Evolutionary conservation across 768 basidiomycete species (phyloP).

Genomic region (Panus rudis): DNA sequence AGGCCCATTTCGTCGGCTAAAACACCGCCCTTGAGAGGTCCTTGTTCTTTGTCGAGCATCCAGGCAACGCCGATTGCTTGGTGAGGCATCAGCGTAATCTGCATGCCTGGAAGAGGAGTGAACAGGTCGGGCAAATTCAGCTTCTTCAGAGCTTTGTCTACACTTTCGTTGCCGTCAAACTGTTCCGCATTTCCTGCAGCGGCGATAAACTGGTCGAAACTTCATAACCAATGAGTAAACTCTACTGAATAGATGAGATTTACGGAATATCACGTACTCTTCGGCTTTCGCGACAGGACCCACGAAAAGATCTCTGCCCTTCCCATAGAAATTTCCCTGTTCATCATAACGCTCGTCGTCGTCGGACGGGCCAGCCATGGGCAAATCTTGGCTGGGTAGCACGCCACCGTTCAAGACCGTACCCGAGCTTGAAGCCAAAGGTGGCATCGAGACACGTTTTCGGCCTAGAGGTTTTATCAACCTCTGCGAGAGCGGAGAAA

Average conservation of each 20-base stretch:
- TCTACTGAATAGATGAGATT: background rate
- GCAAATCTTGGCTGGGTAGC: background rate
- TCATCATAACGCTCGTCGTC: constrained; percentile 30
- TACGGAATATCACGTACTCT: constrained; percentile 35
- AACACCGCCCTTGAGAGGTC: constrained; percentile 22
- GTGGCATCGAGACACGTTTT: background rate
- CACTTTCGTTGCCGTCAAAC: constrained; percentile 52
- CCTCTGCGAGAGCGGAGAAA: background rate
- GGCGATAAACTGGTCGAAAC: constrained; percentile 47
- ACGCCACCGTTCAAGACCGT: background rate
- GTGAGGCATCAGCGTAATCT: constrained; percentile 59
- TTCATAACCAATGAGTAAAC: constrained; percentile 17
- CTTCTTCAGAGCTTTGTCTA: constrained; percentile 48
- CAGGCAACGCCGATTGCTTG: constrained; percentile 47
- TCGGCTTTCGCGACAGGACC: constrained; percentile 36
- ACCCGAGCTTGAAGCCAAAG: background rate
- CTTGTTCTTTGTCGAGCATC: constrained; percentile 33
- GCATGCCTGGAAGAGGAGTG: constrained; percentile 50
- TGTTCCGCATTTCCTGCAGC: constrained; percentile 49
- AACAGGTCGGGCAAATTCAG: constrained; percentile 44
- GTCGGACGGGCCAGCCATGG: background rate
- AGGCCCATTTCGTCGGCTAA: constrained; percentile 42
- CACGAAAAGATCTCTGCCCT: constrained; percentile 9
- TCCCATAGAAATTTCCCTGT: constrained; percentile 40
- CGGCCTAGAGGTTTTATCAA: background rate